Conservation (phyloP, 306 rosid species). For the Dryas drummondii region DNA sequence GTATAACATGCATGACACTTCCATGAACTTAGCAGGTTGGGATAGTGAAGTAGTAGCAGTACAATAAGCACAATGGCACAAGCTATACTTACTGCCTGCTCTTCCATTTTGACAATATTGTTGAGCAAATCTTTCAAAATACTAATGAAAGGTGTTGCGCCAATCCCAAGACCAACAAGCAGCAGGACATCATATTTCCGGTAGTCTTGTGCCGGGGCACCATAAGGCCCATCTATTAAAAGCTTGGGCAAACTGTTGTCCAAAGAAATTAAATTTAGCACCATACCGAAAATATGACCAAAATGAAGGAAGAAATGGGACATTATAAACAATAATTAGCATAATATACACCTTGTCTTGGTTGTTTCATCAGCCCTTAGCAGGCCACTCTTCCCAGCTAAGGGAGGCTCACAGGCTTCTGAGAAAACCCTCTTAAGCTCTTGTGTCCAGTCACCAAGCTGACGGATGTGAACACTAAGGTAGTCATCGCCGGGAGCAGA, state of each 20-base stretch:
- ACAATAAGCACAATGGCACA: background rate
- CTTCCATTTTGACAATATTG: conserved; percentile 91
- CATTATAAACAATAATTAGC: conserved; percentile 8
- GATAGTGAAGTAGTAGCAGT: background rate
- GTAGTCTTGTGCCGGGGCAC: conserved; percentile 97
- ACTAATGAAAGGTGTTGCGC: conserved; percentile 99
- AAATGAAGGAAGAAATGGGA: conserved; percentile 14
- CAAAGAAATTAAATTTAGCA: conserved; percentile 12
- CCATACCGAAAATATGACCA: background rate
- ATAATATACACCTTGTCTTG: conserved; percentile 61
- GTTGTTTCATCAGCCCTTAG: conserved; percentile 98
- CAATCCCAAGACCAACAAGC: conserved; percentile 97
- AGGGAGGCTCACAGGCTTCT: conserved; percentile 93
- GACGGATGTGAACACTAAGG: conserved; percentile 97
- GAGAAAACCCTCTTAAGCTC: conserved; percentile 92
- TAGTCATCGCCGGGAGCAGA: conserved; percentile 99
- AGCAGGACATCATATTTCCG: conserved; percentile 84
- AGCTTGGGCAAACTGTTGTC: conserved; percentile 82
- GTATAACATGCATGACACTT: background rate
- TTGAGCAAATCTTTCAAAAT: conserved; percentile 90
- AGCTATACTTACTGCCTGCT: conserved; percentile 80
- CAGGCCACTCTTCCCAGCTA: conserved; percentile 89
- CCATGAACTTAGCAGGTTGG: background rate
- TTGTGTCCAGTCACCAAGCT: conserved; percentile 99
- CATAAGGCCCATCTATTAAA: conserved; percentile 94